These are phyloP conservation scores for Globisporangium paddicum DNA, from an alignment of 352 stramenopile species.

Conservation along the genomic window DNA sequence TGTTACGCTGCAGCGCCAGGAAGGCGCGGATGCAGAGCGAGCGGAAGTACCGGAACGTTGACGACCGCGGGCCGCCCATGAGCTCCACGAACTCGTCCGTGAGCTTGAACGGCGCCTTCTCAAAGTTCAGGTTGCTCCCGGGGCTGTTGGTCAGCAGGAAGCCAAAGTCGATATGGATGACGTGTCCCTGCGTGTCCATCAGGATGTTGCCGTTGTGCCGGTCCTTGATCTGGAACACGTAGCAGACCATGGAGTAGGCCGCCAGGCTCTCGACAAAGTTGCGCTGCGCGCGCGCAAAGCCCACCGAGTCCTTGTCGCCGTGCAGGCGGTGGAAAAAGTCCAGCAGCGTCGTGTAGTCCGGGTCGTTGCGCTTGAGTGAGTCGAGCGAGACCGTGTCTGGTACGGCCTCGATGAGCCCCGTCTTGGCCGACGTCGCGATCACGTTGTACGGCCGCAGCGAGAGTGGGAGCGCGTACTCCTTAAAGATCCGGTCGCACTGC, in stretches of 20 bases:
- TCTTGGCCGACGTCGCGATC: constrained; percentile 91
- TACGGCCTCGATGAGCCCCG: constrained; percentile 96
- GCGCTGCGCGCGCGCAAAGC: constrained; percentile 74
- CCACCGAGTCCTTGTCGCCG: constrained; percentile 67
- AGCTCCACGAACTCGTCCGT: constrained; percentile 95
- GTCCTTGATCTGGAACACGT: constrained; percentile 98
- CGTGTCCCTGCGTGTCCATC: constrained; percentile 93
- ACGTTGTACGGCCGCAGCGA: constrained; percentile 96
- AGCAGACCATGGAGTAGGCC: constrained; percentile 97
- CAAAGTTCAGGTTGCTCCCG: constrained; percentile 94
- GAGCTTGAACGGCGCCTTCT: constrained; percentile 97
- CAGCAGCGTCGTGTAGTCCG: constrained; percentile 80
- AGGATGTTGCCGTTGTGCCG: constrained; percentile 99
- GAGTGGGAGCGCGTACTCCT: constrained; percentile 90
- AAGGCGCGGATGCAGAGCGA: constrained; percentile 95
- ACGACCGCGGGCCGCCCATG: constrained; percentile 91
- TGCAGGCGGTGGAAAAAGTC: constrained; percentile 94
- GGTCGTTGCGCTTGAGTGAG: constrained; percentile 91
- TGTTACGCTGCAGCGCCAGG: constrained; percentile 91
- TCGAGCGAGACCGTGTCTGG: constrained; percentile 97
- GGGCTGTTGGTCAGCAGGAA: constrained; percentile 96
- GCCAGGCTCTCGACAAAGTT: constrained; percentile 92
- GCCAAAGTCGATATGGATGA: constrained; percentile 99
- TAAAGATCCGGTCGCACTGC: constrained; percentile 94
- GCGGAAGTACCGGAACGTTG: constrained; percentile 93